Conservation (phyloP, 352 stramenopile species). For the Globisporangium acanthophoron region DNA sequence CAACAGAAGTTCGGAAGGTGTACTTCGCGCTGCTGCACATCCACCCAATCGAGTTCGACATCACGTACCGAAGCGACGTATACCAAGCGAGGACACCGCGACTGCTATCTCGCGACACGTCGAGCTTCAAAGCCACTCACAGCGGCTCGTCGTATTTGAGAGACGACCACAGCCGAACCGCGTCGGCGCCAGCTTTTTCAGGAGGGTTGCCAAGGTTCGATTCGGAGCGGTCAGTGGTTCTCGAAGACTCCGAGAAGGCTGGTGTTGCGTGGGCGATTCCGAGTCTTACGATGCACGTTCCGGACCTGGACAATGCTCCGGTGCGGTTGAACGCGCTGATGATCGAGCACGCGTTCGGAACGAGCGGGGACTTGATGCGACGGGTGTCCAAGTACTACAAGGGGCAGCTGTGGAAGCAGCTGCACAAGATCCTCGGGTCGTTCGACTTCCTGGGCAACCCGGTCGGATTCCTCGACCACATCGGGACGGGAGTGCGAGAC, state of each 20-base stretch:
- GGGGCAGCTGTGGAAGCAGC: constrained; percentile 82
- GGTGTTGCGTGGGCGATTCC: constrained; percentile 73
- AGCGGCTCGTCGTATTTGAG: constrained; percentile 6
- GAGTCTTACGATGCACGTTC: constrained; percentile 84
- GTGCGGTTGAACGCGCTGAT: constrained; percentile 84
- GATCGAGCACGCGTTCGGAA: constrained; percentile 88
- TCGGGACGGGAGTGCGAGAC: constrained; percentile 93
- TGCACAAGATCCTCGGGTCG: constrained; percentile 85
- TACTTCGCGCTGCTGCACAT: constrained; percentile 88
- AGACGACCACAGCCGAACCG: constrained; percentile 34
- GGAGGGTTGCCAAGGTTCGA: constrained; percentile 23
- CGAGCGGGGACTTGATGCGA: constrained; percentile 73
- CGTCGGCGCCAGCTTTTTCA: constrained; percentile 22
- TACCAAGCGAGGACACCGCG: constrained; percentile 59
- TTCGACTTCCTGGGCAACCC: constrained; percentile 88
- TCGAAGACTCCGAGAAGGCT: constrained; percentile 38
- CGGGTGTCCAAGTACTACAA: constrained; percentile 90
- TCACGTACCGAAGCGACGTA: constrained; percentile 85
- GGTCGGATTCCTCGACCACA: constrained; percentile 90
- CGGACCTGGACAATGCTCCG: constrained; percentile 84
- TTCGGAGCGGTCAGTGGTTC: constrained; percentile 16
- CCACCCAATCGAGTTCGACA: constrained; percentile 84
- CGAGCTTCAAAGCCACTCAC: constrained; percentile 31
- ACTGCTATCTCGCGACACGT: constrained; percentile 49
- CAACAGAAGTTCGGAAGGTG: constrained; percentile 73